Evolutionary conservation across 257 asterid genomes (phyloP).

Genomic region (Dorcoceras hygrometricum): DNA sequence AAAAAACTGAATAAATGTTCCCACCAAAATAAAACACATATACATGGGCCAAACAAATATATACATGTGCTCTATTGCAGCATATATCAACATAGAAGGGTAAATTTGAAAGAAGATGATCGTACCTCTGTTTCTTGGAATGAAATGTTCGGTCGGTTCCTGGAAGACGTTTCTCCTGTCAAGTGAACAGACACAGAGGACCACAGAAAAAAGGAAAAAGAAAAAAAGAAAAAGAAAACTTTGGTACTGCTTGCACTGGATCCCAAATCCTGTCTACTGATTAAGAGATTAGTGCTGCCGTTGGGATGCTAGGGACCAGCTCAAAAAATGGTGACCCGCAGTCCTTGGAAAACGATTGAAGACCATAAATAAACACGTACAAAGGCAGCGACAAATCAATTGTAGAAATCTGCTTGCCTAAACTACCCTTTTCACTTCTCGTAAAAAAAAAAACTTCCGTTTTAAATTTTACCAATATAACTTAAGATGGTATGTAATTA

Average conservation of each 20-base stretch:
- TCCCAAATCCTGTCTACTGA: constrained; percentile 12
- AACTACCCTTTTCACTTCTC: too few species aligned
- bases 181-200: background rate
- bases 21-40: constrained; percentile 10
- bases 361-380: constrained; percentile 12
- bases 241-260: constrained; percentile 8
- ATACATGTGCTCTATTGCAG: background rate
- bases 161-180: constrained; percentile 8
- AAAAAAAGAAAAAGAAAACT: background rate
- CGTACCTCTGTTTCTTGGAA: constrained; percentile 30
- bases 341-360: background rate
- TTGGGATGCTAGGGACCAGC: constrained; percentile 13
- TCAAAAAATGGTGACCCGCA: background rate
- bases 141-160: constrained; percentile 13
- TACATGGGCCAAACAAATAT: background rate
- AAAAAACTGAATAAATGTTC: background rate
- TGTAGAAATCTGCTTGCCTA: background rate
- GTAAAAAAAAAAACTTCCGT: too few species aligned
- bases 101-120: constrained; percentile 12
- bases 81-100: background rate
- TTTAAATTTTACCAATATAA: background rate
- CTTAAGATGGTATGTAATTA: too few species aligned
- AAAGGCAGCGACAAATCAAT: background rate
- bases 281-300: background rate
- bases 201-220: background rate